A percentile compares a stretch with the other conserved stretches of the same genome.
phyloP scores from a whole-genome alignment of 192 early-diverging fungal genomes.

The Martensiomyces pterosporus region DNA sequence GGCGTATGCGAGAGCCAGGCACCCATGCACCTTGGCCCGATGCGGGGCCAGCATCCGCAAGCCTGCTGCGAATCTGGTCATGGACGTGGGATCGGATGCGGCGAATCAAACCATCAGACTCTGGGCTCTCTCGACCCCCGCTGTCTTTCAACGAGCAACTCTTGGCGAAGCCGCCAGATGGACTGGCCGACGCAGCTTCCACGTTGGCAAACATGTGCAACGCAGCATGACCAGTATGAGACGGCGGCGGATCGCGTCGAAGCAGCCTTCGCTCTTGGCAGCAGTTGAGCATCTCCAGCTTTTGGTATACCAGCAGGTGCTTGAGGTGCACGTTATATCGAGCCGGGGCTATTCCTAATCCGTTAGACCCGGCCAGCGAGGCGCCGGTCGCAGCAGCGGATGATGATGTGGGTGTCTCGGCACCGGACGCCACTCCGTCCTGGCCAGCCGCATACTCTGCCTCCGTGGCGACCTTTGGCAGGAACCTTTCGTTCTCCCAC shows the following conservation, averaged over 20 bases:
- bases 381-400: too few species aligned
- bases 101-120: slow-evolving; percentile 21
- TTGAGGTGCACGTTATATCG: slow-evolving; percentile 54
- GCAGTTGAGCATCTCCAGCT: slow-evolving; percentile 78
- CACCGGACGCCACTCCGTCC: slow-evolving; percentile 7
- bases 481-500: slow-evolving; percentile 57
- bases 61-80: slow-evolving; percentile 23
- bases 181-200: too few species aligned
- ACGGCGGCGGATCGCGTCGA: neutral
- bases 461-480: slow-evolving; percentile 51
- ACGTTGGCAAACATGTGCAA: too few species aligned
- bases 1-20: slow-evolving; percentile 32
- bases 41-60: slow-evolving; percentile 17
- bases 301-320: slow-evolving; percentile 68
- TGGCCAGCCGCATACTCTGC: slow-evolving; percentile 14
- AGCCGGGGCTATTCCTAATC: too few species aligned
- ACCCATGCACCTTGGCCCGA: slow-evolving; percentile 16
- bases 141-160: too few species aligned
- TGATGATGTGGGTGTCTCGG: slow-evolving; percentile 12
- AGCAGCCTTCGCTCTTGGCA: slow-evolving; percentile 55
- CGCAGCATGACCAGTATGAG: neutral
- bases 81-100: slow-evolving; percentile 33
- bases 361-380: too few species aligned
- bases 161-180: too few species aligned
- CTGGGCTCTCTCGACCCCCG: neutral